Conservation (phyloP, 257 asterid species). For the Henckelia pumila region DNA sequence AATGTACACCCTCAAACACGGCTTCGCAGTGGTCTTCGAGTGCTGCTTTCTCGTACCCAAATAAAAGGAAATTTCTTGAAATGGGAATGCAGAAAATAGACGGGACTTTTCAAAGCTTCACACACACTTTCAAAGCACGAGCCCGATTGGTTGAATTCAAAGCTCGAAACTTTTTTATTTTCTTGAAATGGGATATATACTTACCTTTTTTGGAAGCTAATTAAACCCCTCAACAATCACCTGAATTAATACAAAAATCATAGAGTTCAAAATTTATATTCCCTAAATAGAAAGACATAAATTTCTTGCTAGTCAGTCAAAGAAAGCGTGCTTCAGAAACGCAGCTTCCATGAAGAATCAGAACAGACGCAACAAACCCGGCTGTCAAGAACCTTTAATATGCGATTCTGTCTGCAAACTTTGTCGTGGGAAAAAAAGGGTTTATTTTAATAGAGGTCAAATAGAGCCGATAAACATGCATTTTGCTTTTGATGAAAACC, state of each 20-base stretch:
- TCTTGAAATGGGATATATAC: background rate
- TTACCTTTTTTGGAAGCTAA: background rate
- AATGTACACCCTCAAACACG: constrained; percentile 36
- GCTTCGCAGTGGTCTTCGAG: constrained; percentile 40
- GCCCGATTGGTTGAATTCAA: too few relatives aligned
- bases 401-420: background rate
- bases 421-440: background rate
- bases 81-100: constrained; percentile 35
- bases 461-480: too few relatives aligned
- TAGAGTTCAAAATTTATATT: background rate
- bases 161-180: constrained; percentile 27
- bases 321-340: constrained; percentile 43
- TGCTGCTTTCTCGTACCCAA: constrained; percentile 26
- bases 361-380: background rate
- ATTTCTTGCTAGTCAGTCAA: constrained; percentile 41
- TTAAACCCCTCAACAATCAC: background rate
- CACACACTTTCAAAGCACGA: constrained; percentile 30
- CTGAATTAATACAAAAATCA: background rate
- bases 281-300: background rate
- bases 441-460: too few relatives aligned
- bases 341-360: constrained; percentile 41
- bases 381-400: background rate
- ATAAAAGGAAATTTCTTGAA: constrained; percentile 28
- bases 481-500: too few relatives aligned
- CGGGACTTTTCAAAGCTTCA: constrained; percentile 32